phyloP scores from a whole-genome alignment of 345 rosid genomes.

The Turnera subulata region DNA sequence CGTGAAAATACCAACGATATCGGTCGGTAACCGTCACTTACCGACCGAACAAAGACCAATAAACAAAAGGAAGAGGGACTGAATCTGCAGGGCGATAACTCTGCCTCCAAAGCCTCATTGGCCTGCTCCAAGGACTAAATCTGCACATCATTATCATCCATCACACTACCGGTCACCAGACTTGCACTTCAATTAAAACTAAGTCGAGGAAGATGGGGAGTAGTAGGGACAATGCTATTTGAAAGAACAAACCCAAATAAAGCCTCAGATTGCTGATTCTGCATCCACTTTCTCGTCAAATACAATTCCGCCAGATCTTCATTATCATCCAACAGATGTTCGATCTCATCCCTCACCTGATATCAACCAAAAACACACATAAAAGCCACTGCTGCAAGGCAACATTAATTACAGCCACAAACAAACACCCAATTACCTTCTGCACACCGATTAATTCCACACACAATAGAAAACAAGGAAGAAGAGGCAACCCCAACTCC shows the following conservation, averaged over 20 bases:
- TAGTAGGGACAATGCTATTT: slow-evolving; percentile 30
- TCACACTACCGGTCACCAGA: slow-evolving; percentile 43
- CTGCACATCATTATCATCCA: slow-evolving; percentile 60
- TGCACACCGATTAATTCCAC: no score
- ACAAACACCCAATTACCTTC: slow-evolving; percentile 48
- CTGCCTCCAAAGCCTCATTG: no score
- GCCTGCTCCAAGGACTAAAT: no score
- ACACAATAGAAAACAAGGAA: no score
- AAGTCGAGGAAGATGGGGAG: slow-evolving; percentile 35
- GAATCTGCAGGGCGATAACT: no score
- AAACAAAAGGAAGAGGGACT: no score
- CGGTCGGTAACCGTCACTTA: no score
- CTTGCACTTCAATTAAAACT: slow-evolving; percentile 64
- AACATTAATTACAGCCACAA: background rate
- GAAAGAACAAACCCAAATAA: slow-evolving; percentile 40
- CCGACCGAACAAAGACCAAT: no score
- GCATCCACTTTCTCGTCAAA: slow-evolving; percentile 74
- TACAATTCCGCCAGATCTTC: slow-evolving; percentile 87
- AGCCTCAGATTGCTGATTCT: slow-evolving; percentile 68
- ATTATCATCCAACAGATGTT: slow-evolving; percentile 77
- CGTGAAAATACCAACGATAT: no score
- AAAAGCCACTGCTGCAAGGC: background rate
- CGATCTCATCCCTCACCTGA: slow-evolving; percentile 90
- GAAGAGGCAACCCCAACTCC: no score
- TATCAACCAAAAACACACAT: background rate